Conservation (phyloP, 1,284 basidiomycete genomes). For the Malassezia dermatis region DNA sequence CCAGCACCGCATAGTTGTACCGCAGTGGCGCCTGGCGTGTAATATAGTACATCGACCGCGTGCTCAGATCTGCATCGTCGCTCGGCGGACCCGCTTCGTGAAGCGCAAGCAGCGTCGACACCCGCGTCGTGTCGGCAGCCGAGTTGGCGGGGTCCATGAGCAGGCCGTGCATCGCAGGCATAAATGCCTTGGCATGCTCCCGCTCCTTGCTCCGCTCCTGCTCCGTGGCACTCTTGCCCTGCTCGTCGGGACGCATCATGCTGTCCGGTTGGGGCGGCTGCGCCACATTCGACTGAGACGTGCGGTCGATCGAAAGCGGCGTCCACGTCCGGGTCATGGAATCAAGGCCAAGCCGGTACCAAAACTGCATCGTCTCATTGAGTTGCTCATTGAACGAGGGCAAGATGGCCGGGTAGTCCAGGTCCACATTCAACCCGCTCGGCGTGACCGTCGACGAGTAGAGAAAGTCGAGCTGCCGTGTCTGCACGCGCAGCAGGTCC, state of each 20-base stretch:
- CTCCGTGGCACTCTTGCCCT: neutral
- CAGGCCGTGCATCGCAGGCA: neutral
- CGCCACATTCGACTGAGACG: neutral
- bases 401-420: constrained; percentile 73
- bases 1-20: constrained; percentile 39
- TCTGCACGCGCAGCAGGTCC: constrained; percentile 49
- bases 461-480: constrained; percentile 75
- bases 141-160: constrained; percentile 2
- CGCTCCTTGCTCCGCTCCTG: neutral
- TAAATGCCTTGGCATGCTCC: neutral
- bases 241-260: neutral
- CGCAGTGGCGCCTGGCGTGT: constrained; percentile 33
- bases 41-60: constrained; percentile 35
- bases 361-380: constrained; percentile 50
- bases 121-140: constrained; percentile 9
- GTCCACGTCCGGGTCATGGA: constrained; percentile 2
- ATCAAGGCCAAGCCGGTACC: constrained; percentile 17
- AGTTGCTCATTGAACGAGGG: constrained; percentile 74
- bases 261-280: neutral
- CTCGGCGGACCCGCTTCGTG: constrained; percentile 16
- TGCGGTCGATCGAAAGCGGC: neutral
- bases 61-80: constrained; percentile 34
- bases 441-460: constrained; percentile 71
- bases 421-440: constrained; percentile 74
- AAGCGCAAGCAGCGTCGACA: constrained; percentile 13